Base-by-base conservation (phyloP, 306 rosid genomes). In the Cucurbita argyrosperma region DNA sequence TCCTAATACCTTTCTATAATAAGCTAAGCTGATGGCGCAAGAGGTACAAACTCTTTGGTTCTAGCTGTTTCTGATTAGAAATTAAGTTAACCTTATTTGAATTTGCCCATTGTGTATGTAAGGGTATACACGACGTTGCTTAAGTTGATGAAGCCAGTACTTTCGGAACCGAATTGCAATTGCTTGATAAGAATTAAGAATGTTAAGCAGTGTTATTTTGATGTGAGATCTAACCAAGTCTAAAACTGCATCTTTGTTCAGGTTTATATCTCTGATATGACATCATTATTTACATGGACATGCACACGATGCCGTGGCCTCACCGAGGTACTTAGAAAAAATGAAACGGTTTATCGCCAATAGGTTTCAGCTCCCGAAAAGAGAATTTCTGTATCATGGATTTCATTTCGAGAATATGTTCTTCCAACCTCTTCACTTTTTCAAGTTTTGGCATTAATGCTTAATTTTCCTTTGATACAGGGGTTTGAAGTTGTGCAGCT, bases 401-500 rank as follows among this genome's bases (percentile, higher is more conserved):
- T 66, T 43, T 19, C 53, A 45, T 67, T 43, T 46, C 54, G 11
- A 67, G 16, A 67, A 67, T 45, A 10, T 66, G 10, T 11, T 11
- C 19, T 35, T 67, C 39, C 19, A 21, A 42, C 56, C 57, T 47
- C 43, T 12, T 47, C 21, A 42, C 72, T 5, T 68, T 12, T 47
- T 45, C 5, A 67, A 68, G 57, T 68, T 68, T 68, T 47, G 56
- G 57, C 56, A 23, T 74, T 54, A 57, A 53, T 77, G 35, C 42
- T 74, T 40, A 76, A 30, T 80, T 80, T 45, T 46, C 78, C 83
- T 45, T 21, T 75, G 67, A 71, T 81, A 83, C 89, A 94, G 99
- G 96, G 92, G 64, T 94, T 94, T 87, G 91, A 94, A 77, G 82
- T 94, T 85, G 84, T 94, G 74, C 96, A 91, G 85, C 68, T 94